phyloP scores from a whole-genome alignment of 805 yeast species.

The Candida ulmi region DNA sequence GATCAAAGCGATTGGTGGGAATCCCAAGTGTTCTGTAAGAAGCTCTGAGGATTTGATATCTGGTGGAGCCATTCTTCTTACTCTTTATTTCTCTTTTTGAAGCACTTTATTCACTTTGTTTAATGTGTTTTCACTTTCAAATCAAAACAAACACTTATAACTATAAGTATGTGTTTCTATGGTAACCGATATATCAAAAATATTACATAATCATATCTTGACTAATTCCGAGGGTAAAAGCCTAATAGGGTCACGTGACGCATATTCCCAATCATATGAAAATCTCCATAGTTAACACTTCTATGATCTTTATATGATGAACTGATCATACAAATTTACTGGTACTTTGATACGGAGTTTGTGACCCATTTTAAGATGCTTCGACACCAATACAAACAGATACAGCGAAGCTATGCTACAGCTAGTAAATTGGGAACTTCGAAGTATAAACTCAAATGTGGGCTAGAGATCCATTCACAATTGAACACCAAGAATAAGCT shows the following conservation, averaged over 20 bases:
- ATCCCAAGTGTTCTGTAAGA: constrained; percentile 82
- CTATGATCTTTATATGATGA: too few species aligned
- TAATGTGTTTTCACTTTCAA: not conserved
- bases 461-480: constrained; percentile 92
- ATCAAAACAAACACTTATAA: too few species aligned
- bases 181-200: not conserved
- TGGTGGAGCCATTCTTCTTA: constrained; percentile 13
- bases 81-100: not conserved
- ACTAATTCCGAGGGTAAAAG: too few species aligned
- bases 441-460: constrained; percentile 56
- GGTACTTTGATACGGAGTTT: too few species aligned
- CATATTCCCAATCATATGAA: too few species aligned
- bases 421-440: constrained; percentile 4
- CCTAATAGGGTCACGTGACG: too few species aligned
- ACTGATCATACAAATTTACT: too few species aligned
- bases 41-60: constrained; percentile 35
- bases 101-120: too few species aligned
- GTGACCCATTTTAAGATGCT: too few species aligned
- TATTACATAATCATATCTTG: too few species aligned
- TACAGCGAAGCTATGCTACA: not conserved
- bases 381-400: not conserved
- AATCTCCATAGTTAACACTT: too few species aligned
- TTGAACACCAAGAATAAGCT: constrained; percentile 67
- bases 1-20: constrained; percentile 72
- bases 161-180: not conserved